phyloP scores from a whole-genome alignment of 805 yeast species.

The Myxozyma monticola region DNA sequence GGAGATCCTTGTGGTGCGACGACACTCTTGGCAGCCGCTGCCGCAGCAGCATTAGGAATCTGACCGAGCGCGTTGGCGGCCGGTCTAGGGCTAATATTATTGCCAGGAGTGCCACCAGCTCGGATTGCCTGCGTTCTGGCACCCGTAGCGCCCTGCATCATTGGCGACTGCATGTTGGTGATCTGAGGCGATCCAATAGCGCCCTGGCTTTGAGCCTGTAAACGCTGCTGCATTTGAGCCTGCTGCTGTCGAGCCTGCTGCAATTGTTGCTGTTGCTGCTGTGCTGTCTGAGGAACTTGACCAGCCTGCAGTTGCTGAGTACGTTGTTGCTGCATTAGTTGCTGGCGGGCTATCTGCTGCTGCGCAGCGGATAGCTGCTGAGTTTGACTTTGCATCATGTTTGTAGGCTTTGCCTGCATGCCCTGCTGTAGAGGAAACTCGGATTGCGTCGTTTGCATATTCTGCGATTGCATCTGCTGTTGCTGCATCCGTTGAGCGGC shows the following conservation, averaged over 20 bases:
- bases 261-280: conserved; percentile 19
- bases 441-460: conserved; percentile 16
- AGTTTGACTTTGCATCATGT: not conserved
- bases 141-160: conserved; percentile 8
- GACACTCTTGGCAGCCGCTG: conserved; percentile 8
- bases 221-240: conserved; percentile 25
- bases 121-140: conserved; percentile 16
- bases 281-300: not conserved
- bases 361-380: not conserved
- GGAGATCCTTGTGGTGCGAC: too few species aligned
- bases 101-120: conserved; percentile 1
- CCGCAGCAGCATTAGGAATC: conserved; percentile 6
- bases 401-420: not conserved
- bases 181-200: conserved; percentile 23
- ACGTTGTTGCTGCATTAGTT: not conserved
- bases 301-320: not conserved
- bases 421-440: not conserved
- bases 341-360: not conserved
- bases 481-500: conserved; percentile 12
- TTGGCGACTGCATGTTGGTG: conserved; percentile 9
- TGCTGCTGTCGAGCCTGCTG: conserved; percentile 10
- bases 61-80: conserved; percentile 6
- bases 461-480: conserved; percentile 18
- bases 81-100: conserved; percentile 18
- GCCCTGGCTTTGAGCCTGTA: conserved; percentile 20